Conservation (phyloP, 495 filamentous ascomycete genomes). For the Neurospora terricola region DNA sequence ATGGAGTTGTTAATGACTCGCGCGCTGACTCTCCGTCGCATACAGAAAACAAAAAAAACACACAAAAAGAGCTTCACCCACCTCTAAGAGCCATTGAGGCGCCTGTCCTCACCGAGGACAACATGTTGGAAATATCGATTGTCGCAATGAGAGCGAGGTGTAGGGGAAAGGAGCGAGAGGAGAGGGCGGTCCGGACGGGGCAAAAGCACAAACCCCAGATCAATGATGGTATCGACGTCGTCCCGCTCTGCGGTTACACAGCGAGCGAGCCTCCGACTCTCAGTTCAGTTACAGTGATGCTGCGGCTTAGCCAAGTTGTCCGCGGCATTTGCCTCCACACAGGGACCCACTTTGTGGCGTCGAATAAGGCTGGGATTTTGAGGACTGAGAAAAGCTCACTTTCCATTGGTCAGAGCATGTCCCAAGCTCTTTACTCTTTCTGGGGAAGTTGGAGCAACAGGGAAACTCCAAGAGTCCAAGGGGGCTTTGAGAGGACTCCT, state of each 20-base stretch:
- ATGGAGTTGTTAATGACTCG: not conserved
- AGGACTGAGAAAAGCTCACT: not conserved
- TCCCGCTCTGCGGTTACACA: not conserved
- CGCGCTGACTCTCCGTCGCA: not conserved
- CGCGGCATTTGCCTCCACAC: not conserved
- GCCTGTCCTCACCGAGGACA: slow-evolving; percentile 52
- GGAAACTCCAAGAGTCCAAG: not conserved
- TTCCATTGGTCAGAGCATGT: not conserved
- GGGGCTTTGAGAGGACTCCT: not conserved
- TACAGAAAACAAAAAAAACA: not conserved
- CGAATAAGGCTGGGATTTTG: not conserved
- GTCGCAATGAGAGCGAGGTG: not conserved
- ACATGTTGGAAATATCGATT: slow-evolving; percentile 36
- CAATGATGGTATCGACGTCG: not conserved
- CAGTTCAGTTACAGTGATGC: not conserved
- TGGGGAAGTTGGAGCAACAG: not conserved
- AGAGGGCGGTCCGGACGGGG: not conserved
- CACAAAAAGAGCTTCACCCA: slow-evolving; percentile 25
- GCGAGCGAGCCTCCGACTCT: not conserved
- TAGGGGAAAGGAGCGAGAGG: not conserved
- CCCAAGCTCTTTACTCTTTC: not conserved
- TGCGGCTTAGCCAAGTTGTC: not conserved
- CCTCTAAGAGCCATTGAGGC: slow-evolving; percentile 63
- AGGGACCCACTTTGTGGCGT: not conserved
- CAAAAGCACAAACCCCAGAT: not conserved